Base-by-base conservation (phyloP, 768 basidiomycete genomes). In the Kwoniella newhampshirensis region DNA sequence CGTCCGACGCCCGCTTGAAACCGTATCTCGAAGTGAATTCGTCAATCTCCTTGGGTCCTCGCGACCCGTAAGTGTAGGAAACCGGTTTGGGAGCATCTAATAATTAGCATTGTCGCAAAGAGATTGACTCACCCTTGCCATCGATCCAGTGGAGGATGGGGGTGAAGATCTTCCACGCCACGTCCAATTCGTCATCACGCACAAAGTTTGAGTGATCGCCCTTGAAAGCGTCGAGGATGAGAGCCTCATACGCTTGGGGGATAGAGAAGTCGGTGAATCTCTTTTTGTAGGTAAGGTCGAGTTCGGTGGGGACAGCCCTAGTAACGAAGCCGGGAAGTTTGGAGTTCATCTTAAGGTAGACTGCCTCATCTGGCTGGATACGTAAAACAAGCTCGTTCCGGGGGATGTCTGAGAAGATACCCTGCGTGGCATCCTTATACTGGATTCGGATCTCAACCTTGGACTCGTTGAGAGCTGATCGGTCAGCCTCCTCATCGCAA, bases 151-250 rank as follows among this genome's bases (percentile, higher is more conserved):
- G 92, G 64, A 96, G 77, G 75, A 94, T 88, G 20, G 76, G 75
- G 18, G 76, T 77, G 65, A 77, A 77, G 75, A 76, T 76, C 86
- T 94, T 96, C 94, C 94, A 99, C 2, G 94, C 96, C 50, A 87
- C 86, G 70, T 97, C 94, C 67, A 99, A 81, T 78, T 99, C 94
- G 77, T 99, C 94, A 75, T 97, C 84, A 60, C 94, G 86, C 56
- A 99, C 94, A 80, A 99, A 99, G 81, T 99, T 99, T 25, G 91
- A 94, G 78, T 97, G 93, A 72, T 99, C 94, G n/a, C 94, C 94
- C 75, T 87, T 89, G 77, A 99, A 82, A 13, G 91, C 90, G 72
- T 99, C 94, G 57, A 97, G 81, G 72, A 99, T 93, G 58, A 99
- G 85, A 9, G 87, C 87, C 79, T 97, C 79, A 75, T 96, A 94